phyloP scores from a whole-genome alignment of 2,329 filamentous ascomycete genomes.

The Fusarium anthophilum region DNA sequence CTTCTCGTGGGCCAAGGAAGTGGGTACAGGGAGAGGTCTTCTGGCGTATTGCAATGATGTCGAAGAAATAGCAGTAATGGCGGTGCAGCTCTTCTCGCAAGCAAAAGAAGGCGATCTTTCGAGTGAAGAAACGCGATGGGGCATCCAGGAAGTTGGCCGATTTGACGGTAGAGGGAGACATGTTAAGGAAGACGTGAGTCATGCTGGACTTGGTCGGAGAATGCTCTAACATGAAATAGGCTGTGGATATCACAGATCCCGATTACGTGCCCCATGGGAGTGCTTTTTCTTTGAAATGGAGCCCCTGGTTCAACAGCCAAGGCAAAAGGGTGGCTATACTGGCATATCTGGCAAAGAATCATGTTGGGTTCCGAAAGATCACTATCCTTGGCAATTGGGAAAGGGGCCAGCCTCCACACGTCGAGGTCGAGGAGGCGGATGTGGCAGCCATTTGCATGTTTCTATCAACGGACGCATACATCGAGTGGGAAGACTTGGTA shows the following conservation, averaged over 20 bases:
- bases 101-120: constrained; percentile 27
- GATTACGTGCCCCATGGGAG: constrained; percentile 60
- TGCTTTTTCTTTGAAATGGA: constrained; percentile 63
- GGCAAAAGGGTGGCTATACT: constrained; percentile 54
- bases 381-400: constrained; percentile 52
- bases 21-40: constrained; percentile 54
- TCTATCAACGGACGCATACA: constrained; percentile 62
- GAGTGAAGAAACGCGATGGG: constrained; percentile 54
- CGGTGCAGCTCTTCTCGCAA: constrained; percentile 53
- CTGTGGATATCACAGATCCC: constrained; percentile 51
- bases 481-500: constrained; percentile 65
- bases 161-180: constrained; percentile 60
- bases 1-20: constrained; percentile 62
- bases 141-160: constrained; percentile 60
- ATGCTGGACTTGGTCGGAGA: not conserved
- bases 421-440: constrained; percentile 55
- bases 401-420: constrained; percentile 47
- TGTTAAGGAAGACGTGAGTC: constrained; percentile 42
- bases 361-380: constrained; percentile 65
- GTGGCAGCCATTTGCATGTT: constrained; percentile 59
- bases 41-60: constrained; percentile 63
- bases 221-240: constrained; percentile 37
- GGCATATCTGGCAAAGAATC: constrained; percentile 60
- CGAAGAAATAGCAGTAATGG: constrained; percentile 61
- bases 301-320: constrained; percentile 58